Conservation (phyloP, 2,329 filamentous ascomycete genomes). For the Cladobotryum protrusum region DNA sequence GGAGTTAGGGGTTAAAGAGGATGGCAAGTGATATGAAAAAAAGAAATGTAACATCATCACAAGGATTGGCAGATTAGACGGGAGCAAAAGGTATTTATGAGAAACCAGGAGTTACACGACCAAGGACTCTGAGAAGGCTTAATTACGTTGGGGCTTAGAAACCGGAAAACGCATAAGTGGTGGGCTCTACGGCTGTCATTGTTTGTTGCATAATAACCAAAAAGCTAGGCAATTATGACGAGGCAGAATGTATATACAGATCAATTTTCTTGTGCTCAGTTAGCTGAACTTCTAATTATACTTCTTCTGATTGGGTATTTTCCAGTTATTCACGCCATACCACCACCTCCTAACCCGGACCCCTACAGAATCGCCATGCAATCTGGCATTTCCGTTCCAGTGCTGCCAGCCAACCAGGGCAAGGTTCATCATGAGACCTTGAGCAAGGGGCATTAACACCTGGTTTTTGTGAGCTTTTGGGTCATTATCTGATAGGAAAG, state of each 20-base stretch:
- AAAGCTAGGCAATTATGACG: too few relatives aligned
- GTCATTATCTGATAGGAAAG: background rate
- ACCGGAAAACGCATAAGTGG: conserved; percentile 1
- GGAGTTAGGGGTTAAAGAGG: conserved; percentile 10
- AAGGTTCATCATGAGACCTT: conserved; percentile 86
- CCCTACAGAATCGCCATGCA: conserved; percentile 71
- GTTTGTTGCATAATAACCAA: background rate
- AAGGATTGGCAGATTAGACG: conserved; percentile 4
- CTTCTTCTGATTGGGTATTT: conserved; percentile 51
- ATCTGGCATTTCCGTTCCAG: conserved; percentile 74
- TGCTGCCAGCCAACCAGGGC: conserved; percentile 80
- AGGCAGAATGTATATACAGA: conserved; percentile 2
- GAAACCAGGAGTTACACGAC: background rate
- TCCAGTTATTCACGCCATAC: conserved; percentile 92
- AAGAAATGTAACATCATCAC: conserved; percentile 9
- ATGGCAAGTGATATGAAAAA: conserved; percentile 1
- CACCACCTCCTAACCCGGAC: conserved; percentile 83
- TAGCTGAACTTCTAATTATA: background rate
- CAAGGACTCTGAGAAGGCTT: background rate
- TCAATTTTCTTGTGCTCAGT: background rate
- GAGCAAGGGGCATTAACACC: conserved; percentile 79
- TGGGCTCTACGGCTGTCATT: background rate
- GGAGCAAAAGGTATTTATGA: too few relatives aligned
- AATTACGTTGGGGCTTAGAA: background rate
- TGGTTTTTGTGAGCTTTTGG: conserved; percentile 29